Evolutionary conservation across 1,284 basidiomycete genomes (phyloP), one percentile per base, ranked within the genome.

Genomic region (Caloboletus inedulis): DNA sequence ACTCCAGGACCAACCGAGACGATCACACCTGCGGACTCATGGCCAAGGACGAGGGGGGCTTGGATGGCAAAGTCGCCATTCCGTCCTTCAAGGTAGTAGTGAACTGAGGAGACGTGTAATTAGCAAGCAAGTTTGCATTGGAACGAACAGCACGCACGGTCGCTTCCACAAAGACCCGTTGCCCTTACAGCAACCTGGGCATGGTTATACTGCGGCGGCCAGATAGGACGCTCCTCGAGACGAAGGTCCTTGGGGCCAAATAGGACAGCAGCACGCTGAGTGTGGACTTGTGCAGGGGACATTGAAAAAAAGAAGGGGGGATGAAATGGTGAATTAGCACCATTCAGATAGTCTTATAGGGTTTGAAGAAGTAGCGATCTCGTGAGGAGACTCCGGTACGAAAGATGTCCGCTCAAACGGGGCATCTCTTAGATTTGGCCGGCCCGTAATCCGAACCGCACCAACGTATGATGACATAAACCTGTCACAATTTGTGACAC

Each of bases 151-250:
- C n/a, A 74, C 88, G 67, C 64, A 94, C 91, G 72, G 71, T 96
- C 94, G 53, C 86, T 90, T 47, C 94, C 95, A 66, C 95, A 98
- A 47, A 98, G 82, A 47, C 94, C 95, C 12, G 94, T 98, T 37
- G 90, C 78, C 47, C 80, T 77, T 59, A 97, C 76, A 55, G 79
- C 75, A 65, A 94, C 81, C 72, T 91, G 87, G 35, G 82, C 89
- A 35, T 89, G 77, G 60, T 81, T 80, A 21, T 78, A 72, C 16
- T 77, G 74, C 29, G 90, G 91, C 1, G 84, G 80, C 77, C 80
- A 83, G 61, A 84, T 69, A 47, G 77, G 76, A 53, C 88, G 85
- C 46, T 82, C 72, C 63, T 91, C 88, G 66, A 85, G 62, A 60
- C 81, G 84, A 61, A 91, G 78, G 73, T 91, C 88, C 60, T 78